A percentile compares a stretch with the other conserved stretches of the same genome.
Evolutionary conservation across 345 rosid species (phyloP).

Genomic region (Arabidopsis thaliana): TAIR10.1 NC_003076.8:8484501-8485000

Average conservation of each 20-base stretch:
- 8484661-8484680: slow-evolving; percentile 73
- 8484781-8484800: slow-evolving; percentile 12
- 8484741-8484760: slow-evolving; percentile 25
- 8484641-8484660: slow-evolving; percentile 52
- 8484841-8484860: slow-evolving; percentile 57
- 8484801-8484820: slow-evolving; percentile 48
- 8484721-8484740: slow-evolving; percentile 53
- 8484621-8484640: slow-evolving; percentile 58
- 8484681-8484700: slow-evolving; percentile 57
- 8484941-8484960: slow-evolving; percentile 69
- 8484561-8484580: slow-evolving; percentile 55
- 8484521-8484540: slow-evolving; percentile 18
- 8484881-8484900: slow-evolving; percentile 53
- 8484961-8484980: slow-evolving; percentile 23
- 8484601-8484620: slow-evolving; percentile 57
- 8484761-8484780: slow-evolving; percentile 4
- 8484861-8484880: slow-evolving; percentile 59
- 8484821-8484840: slow-evolving; percentile 59
- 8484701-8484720: slow-evolving; percentile 60
- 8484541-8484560: slow-evolving; percentile 26
- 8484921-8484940: slow-evolving; percentile 84
- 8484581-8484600: slow-evolving; percentile 56
- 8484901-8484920: slow-evolving; percentile 53
- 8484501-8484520: slow-evolving; percentile 29
- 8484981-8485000: slow-evolving; percentile 31